A percentile compares a stretch with the other conserved stretches of the same genome.
These are phyloP conservation scores for Schizochytrium sp. DNA, from an alignment of 108 stramenopile genomes.

Conservation along the genomic window DNA sequence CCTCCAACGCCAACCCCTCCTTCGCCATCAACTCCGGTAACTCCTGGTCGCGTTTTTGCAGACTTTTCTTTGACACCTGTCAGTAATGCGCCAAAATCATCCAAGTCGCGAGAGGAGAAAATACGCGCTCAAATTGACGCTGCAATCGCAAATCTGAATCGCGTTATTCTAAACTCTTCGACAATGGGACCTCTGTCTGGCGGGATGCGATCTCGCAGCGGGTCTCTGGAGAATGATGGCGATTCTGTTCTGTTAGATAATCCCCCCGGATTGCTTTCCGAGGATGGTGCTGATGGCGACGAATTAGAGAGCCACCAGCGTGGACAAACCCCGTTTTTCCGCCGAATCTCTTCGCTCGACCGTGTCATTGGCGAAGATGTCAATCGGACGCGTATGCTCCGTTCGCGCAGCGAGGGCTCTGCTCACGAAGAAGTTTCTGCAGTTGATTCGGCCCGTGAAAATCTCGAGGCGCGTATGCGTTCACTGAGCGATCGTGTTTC, in stretches of 20 bases:
- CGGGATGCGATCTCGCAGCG: not conserved
- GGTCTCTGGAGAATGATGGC: not conserved
- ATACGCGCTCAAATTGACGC: slow-evolving; percentile 41
- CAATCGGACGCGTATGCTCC: not conserved
- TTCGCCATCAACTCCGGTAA: slow-evolving; percentile 27
- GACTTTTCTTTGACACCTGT: not conserved
- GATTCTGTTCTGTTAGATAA: not conserved
- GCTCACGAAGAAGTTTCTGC: not conserved
- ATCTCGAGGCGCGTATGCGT: slow-evolving; percentile 15
- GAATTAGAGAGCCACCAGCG: not conserved
- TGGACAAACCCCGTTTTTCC: slow-evolving; percentile 23
- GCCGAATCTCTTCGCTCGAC: slow-evolving; percentile 22
- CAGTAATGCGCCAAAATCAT: not conserved
- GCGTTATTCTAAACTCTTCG: slow-evolving; percentile 38
- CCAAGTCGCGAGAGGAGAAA: not conserved
- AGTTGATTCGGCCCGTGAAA: not conserved
- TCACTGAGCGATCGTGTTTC: not conserved
- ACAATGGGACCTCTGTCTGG: not conserved
- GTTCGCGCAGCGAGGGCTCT: slow-evolving; percentile 23
- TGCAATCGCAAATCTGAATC: slow-evolving; percentile 43
- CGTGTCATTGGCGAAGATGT: slow-evolving; percentile 23
- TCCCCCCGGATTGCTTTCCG: not conserved
- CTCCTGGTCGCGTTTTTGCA: not conserved
- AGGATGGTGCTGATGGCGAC: not conserved
- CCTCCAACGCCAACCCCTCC: slow-evolving; percentile 2